A percentile compares a stretch with the other conserved stretches of the same genome.
phyloP scores from a whole-genome alignment of 257 asterid species.

The Datura wrightii region DNA sequence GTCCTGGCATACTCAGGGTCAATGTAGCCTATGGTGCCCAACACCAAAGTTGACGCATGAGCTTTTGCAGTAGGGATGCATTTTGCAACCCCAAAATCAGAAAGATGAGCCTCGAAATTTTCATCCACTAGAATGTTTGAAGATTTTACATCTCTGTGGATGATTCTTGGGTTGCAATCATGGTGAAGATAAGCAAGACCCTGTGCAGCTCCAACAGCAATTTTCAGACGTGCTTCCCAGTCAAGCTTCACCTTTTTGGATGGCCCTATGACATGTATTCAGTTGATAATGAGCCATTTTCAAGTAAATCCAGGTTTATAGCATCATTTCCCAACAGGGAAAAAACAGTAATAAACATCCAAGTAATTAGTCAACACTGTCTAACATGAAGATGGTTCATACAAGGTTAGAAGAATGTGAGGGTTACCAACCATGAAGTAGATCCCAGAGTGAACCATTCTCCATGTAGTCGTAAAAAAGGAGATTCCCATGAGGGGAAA shows the following conservation, averaged over 20 bases:
- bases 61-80: constrained; percentile 68
- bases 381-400: neutral
- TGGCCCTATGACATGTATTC: constrained; percentile 53
- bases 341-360: neutral
- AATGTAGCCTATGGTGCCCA: constrained; percentile 96
- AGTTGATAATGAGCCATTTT: neutral
- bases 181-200: constrained; percentile 98
- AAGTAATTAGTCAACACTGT: neutral
- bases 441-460: constrained; percentile 99
- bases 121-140: constrained; percentile 86
- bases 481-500: constrained; percentile 82
- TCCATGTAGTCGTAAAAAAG: constrained; percentile 98
- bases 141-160: constrained; percentile 93
- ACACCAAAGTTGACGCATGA: constrained; percentile 88
- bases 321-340: neutral
- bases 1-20: constrained; percentile 98
- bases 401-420: neutral
- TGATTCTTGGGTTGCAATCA: constrained; percentile 86
- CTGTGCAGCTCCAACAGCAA: constrained; percentile 97
- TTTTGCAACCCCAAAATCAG: constrained; percentile 95
- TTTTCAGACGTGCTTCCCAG: constrained; percentile 88
- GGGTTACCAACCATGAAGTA: constrained; percentile 76
- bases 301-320: neutral
- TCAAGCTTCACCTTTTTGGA: constrained; percentile 89
- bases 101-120: constrained; percentile 87